Conservation (phyloP, 306 rosid species). For the Quercus alba region DNA sequence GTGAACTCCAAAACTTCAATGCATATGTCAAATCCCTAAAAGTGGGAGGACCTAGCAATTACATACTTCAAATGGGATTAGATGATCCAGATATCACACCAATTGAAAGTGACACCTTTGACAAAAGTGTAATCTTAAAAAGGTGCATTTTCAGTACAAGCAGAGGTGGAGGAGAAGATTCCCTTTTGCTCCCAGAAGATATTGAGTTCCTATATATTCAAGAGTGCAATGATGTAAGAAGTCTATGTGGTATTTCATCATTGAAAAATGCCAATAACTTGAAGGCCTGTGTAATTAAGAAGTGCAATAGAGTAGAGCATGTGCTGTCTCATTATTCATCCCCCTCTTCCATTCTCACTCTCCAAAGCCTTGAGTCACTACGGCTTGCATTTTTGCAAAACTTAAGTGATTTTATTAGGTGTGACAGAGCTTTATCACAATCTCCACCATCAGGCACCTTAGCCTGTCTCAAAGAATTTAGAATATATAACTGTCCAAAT, state of each 20-base stretch:
- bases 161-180: background rate
- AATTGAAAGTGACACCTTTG: too few species aligned
- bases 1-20: too few species aligned
- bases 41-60: too few species aligned
- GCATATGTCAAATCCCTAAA: too few species aligned
- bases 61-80: too few species aligned
- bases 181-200: constrained; percentile 10
- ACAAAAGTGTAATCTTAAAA: background rate
- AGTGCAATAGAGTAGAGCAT: background rate
- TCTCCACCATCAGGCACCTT: background rate
- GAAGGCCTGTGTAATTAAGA: background rate
- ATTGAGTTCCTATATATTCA: background rate
- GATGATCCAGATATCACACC: too few species aligned
- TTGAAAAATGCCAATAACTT: background rate
- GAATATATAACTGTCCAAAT: background rate
- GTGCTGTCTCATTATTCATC: constrained; percentile 8
- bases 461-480: constrained; percentile 1
- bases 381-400: constrained; percentile 3
- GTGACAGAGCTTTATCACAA: background rate
- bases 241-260: constrained; percentile 8
- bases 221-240: background rate
- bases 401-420: background rate
- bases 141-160: background rate
- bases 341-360: background rate
- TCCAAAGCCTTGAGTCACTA: background rate